Percentiles rank a stretch among this genome's conserved stretches.
Evolutionary conservation across 768 basidiomycete genomes (phyloP).

Genomic region (Pleurotus salmoneostramineus): DNA sequence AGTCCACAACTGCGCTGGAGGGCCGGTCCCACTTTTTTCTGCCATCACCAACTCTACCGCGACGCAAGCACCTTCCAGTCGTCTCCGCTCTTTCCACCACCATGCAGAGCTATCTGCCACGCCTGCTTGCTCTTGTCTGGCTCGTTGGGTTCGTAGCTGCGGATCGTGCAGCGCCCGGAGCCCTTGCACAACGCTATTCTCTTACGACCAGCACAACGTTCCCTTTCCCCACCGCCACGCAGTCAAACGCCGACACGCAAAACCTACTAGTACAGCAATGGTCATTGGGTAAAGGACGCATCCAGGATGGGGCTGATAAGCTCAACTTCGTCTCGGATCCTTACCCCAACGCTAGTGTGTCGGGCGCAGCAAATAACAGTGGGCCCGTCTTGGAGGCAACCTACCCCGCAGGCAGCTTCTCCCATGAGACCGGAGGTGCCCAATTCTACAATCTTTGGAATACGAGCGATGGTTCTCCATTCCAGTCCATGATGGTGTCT

Average conservation of each 20-base stretch:
- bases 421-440: constrained; percentile 55
- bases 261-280: constrained; percentile 51
- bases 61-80: too few relatives aligned
- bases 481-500: constrained; percentile 64
- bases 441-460: constrained; percentile 74
- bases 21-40: not conserved
- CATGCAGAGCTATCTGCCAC: not conserved
- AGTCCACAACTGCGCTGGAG: not conserved
- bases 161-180: constrained; percentile 17
- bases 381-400: constrained; percentile 56
- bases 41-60: too few relatives aligned
- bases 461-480: constrained; percentile 47
- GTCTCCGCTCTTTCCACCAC: not conserved
- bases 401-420: constrained; percentile 60
- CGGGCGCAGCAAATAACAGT: constrained; percentile 24
- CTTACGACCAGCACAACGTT: constrained; percentile 59
- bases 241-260: constrained; percentile 44
- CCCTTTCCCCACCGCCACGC: constrained; percentile 63
- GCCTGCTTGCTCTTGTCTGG: not conserved
- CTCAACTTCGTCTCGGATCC: constrained; percentile 66
- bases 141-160: not conserved
- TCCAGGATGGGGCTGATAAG: constrained; percentile 54
- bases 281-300: constrained; percentile 55
- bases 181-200: constrained; percentile 46
- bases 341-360: constrained; percentile 46